Evolutionary conservation across 345 rosid genomes (phyloP).

Genomic region (Firmiana major): DNA sequence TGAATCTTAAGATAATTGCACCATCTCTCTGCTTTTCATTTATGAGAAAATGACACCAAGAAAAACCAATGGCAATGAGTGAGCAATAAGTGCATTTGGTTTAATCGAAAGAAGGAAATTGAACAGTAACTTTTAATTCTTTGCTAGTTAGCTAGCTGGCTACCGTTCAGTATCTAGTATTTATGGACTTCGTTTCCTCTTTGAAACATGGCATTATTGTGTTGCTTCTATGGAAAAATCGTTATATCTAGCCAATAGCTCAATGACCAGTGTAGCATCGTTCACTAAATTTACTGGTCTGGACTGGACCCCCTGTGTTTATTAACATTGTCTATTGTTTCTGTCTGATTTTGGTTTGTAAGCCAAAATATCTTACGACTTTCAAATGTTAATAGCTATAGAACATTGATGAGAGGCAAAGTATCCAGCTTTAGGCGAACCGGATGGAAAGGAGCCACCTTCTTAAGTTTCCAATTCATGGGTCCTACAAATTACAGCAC

Average conservation of each 20-base stretch:
- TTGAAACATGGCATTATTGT: neutral
- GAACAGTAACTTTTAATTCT: neutral
- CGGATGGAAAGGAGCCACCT: conserved; percentile 21
- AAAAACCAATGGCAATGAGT: neutral
- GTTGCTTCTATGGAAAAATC: neutral
- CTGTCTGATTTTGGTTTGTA: no score
- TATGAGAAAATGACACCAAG: conserved; percentile 6
- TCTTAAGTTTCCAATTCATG: neutral
- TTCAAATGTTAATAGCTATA: neutral
- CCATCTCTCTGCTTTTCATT: neutral
- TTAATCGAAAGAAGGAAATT: neutral
- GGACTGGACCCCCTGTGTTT: neutral
- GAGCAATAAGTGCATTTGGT: neutral
- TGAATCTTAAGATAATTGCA: neutral
- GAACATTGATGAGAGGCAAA: neutral
- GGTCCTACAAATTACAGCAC: conserved; percentile 35
- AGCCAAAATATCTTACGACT: no score
- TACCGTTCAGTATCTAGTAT: neutral
- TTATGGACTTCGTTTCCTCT: neutral
- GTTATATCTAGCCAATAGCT: neutral
- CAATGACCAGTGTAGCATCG: neutral
- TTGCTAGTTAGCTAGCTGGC: neutral
- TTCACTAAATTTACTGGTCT: neutral
- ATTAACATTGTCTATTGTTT: neutral
- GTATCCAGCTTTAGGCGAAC: neutral